phyloP scores from a whole-genome alignment of 2,329 filamentous ascomycete species.

The Rosellinia necatrix region DNA sequence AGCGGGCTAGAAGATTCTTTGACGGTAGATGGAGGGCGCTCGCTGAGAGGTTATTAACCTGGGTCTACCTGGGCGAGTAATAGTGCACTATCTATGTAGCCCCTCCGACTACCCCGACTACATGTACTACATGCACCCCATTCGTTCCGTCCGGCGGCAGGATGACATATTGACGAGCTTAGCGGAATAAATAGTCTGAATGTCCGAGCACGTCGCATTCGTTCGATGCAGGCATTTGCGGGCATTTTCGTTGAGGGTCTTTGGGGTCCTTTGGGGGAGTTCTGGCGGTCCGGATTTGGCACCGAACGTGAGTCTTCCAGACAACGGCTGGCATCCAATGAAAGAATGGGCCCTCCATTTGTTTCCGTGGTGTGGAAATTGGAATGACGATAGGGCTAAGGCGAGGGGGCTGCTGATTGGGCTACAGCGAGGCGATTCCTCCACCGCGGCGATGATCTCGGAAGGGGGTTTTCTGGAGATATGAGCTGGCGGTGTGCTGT shows the following conservation, averaged over 20 bases:
- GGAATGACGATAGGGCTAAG: neutral
- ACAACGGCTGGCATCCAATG: neutral
- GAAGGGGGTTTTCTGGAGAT: conserved; percentile 11
- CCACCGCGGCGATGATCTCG: conserved; percentile 4
- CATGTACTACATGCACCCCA: no score
- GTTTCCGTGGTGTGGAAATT: neutral
- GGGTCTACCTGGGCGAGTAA: no score
- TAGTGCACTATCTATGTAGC: no score
- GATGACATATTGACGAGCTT: no score
- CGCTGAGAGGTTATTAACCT: no score
- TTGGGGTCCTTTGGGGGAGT: no score
- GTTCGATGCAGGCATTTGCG: no score
- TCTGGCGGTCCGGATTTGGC: neutral
- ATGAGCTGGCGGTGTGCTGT: conserved; percentile 21
- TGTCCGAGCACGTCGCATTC: no score
- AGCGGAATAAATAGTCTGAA: neutral
- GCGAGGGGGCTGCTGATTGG: neutral
- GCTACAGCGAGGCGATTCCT: neutral
- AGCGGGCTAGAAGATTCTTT: conserved; percentile 20
- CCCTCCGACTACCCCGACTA: no score
- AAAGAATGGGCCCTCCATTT: neutral
- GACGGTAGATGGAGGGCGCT: neutral
- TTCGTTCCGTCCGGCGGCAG: neutral
- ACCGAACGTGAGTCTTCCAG: no score
- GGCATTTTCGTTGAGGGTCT: neutral